Base-by-base conservation (phyloP, 306 rosid species). In the Vigna nakashimae region DNA sequence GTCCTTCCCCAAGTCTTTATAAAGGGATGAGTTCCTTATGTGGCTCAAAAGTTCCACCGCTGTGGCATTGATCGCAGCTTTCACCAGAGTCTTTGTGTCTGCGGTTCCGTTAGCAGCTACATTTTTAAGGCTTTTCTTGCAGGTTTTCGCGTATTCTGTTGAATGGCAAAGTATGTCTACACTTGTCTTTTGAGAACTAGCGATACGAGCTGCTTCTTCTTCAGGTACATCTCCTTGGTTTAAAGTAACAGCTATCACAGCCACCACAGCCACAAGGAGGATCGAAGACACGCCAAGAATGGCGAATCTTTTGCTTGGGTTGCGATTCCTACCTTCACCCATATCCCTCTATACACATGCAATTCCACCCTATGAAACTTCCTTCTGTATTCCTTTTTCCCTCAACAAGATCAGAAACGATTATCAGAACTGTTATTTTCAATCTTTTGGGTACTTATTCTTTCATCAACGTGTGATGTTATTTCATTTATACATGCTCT, bases 131-230 rank as follows among this genome's bases (percentile, higher is more conserved):
- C 79, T 79, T 1, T 79, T 75, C 52, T 77, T 77, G 63, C 98
- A 94, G 0, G 91, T 87, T 3, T 87, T 80, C 76, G 20, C 68
- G 81, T 86, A 92, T 17, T 89, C 81, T 0, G 96, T 86, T 6
- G 97, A 83, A 3, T 71, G 78, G 83, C 97, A 94, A 16, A 92
- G 73, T 5, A 80, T 30, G 38, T 87, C 75, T 6, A 83, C 60
- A 0, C 38, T 36, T 4, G 80, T 85, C 67, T 69, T 87, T 2
- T 66, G 76, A 1, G 88, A 14, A n/a, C 72, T 79, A 1, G 77
- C 0, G 9, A 78, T 14, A 0, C 30, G 68, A 11, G 1, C 1
- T 3, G 1, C 0, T 2, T 5, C 49, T 2, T 2, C 12, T 13
- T 17, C 14, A 7, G 13, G 0, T 42, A 9, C 46, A 9, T 9